Evolutionary conservation across 2,329 filamentous ascomycete species (phyloP), one percentile per base, ranked within the genome.

Genomic region (Sphaerulina vaccinii): DNA sequence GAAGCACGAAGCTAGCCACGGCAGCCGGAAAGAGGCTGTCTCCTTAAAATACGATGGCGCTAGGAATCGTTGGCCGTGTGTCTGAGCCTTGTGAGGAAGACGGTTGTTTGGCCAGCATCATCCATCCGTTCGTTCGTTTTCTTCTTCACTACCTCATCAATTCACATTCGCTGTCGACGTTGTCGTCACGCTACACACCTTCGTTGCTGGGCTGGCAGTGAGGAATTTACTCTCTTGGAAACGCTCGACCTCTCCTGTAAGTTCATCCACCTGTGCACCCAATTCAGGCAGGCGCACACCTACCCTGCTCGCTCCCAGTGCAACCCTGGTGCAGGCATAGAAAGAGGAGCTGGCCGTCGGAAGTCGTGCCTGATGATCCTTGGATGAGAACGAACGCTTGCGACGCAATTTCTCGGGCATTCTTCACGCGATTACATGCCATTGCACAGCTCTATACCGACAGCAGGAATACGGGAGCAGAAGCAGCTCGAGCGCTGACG

Each of bases 1-100:
- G 16, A 18, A 38, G 36, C 36, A 38, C 18, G 3, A 38, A 38
- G 24, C 36, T 38, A 38, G 37, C 18, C 37, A 39, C 37, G 37
- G 37, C 37, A 21, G 18, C 37, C 18, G 42, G 29, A 22, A 36
- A 45, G 32, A 45, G 42, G 42, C 42, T 45, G 42, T 37, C 43
- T 46, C 43, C 43, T 46, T 35, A 27, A 27, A 37, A 46, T 46
- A 32, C 23, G 40, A 29, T 18, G 22, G 22, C 40, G 40, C 40
- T 43, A 43, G 40, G 32, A n/a, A 29, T 27, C 22, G 22, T 18
- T 8, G 40, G 38, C 22, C 19, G 38, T 10, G 13, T 19, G 35
- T 19, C 18, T 19, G 37, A 21, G 37, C 22, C 16, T 32, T 22
- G 37, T 13, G 37, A 39, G 18, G 19, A 18, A 22, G 37, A 22